Base-by-base conservation (phyloP, 2,329 filamentous ascomycete genomes). In the Diaporthe citriasiana region DNA sequence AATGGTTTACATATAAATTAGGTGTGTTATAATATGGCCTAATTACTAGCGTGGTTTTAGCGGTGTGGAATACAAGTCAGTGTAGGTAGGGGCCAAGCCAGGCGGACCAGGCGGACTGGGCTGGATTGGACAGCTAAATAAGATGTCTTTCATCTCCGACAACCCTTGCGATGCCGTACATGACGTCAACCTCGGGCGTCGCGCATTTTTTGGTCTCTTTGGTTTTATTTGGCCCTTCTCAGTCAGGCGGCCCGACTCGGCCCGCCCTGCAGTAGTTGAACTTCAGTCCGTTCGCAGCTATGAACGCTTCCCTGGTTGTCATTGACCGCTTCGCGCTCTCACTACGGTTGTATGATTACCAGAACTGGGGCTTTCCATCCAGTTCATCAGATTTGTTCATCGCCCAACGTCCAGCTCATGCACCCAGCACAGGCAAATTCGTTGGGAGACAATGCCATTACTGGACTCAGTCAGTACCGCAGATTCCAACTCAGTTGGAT, bases 101-200 rank as follows among this genome's bases (percentile, higher is more conserved):
- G 69, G 30, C 68, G 42, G 33, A 22, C 55, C 42, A 51, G 69
- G 30, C 68, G 42, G 33, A 22, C 27, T 51, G 45, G 30, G 12
- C 60, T 51, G 45, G 8, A 47, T 6, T 47, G 42, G 27, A 50
- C 42, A 66, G 45, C 63, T 66, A 30, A 3, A 51, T 38, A 68
- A 40, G 15, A 68, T 40, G 30, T 19, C 40, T 30, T 17, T 68
- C 63, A 68, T 68, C 47, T 53, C 63, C 63, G 63, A 35, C 45
- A 33, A 38, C 63, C 63, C 63, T 66, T 22, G 45, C 45, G 22
- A 27, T 53, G 8, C 10, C 6, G 63, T 22, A 25, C 30, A 38
- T 68, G 63, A 53, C 63, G 63, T 68, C 45, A 68, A 47, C 45
- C 45, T 40, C 47, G 51, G 63, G 45, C 17, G 45, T 68, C 63